Base-by-base conservation (phyloP, 306 rosid genomes). In the Corylus americana region DNA sequence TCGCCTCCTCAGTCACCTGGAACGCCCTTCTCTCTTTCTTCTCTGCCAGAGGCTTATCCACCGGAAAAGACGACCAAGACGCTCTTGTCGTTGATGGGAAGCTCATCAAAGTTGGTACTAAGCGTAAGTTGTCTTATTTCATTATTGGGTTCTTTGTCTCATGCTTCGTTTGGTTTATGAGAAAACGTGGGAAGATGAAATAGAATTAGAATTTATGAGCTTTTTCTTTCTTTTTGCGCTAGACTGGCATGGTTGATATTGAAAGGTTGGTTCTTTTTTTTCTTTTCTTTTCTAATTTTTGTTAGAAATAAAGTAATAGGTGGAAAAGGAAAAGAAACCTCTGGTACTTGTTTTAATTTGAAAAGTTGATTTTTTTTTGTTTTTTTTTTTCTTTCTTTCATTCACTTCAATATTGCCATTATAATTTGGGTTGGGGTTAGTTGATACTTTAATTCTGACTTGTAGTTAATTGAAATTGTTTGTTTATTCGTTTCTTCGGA, bases 1-100 rank as follows among this genome's bases (percentile, higher is more conserved):
- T 94, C 4, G 77, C 98, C 11, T 84, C 89, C 47, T 91, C 92
- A 16, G 84, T 94, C 1, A 94, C 93, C 62, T 94, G 98, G 98
- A 90, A 83, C 0, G 83, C 93, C 17, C 88, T 92, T 9, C 89
- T 92, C 17, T 86, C 95, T 81, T 94, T 89, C 89, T 94, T 94
- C 80, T 84, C 93, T 22, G 51, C 84, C 45, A 92, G 84, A 79
- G 82, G 95, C 0, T 89, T 92, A 62, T 55, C 97, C 55, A 85
- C 90, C 8, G 94, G 97, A 1, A 57, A 64, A 73, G 54, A 83
- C 58, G 35, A 77, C 22, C 3, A 9, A 17, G 83, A 80, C 13
- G 78, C 97, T 3, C 82, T 92, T 47, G 11, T 87, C 13, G 93
- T 92, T 29, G 87, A 90, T 18, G 95, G 93, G 25, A 94, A 87